These are phyloP conservation scores for Hirsutella thompsonii DNA, from an alignment of 2,329 filamentous ascomycete genomes.

Conservation along the genomic window DNA sequence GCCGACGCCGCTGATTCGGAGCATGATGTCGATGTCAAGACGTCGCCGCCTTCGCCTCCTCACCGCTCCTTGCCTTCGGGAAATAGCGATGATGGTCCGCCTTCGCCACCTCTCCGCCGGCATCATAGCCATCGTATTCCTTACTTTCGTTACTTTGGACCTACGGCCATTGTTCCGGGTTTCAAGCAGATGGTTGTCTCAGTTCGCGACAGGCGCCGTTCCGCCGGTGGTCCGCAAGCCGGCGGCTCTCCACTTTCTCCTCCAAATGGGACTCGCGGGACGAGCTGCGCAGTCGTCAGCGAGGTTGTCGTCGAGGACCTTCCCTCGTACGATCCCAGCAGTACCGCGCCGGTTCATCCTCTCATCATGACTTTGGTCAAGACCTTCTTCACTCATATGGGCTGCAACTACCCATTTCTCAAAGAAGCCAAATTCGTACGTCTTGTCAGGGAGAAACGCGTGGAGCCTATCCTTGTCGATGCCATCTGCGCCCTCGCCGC, in stretches of 20 bases:
- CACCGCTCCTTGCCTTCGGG: slow-evolving; percentile 5
- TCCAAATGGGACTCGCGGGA: slow-evolving; percentile 17
- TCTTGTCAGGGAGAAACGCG: slow-evolving; percentile 67
- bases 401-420: slow-evolving; percentile 77
- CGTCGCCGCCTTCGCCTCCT: slow-evolving; percentile 4
- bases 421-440: slow-evolving; percentile 58
- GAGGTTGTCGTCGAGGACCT: slow-evolving; percentile 37
- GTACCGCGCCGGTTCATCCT: slow-evolving; percentile 56
- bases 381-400: slow-evolving; percentile 69
- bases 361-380: slow-evolving; percentile 67
- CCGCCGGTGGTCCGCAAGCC: slow-evolving; percentile 44
- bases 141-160: slow-evolving; percentile 84
- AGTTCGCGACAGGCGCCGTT: slow-evolving; percentile 52
- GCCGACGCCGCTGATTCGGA: slow-evolving; percentile 9
- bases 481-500: slow-evolving; percentile 73
- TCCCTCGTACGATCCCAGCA: slow-evolving; percentile 66
- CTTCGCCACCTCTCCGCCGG: slow-evolving; percentile 34
- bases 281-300: slow-evolving; percentile 29
- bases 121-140: slow-evolving; percentile 56
- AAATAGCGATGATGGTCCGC: slow-evolving; percentile 11
- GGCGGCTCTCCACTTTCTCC: slow-evolving; percentile 34
- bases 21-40: slow-evolving; percentile 11
- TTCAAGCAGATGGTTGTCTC: slow-evolving; percentile 88
- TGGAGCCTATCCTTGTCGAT: slow-evolving; percentile 77
- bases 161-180: slow-evolving; percentile 80